A percentile compares a stretch with the other conserved stretches of the same genome.
phyloP scores from a whole-genome alignment of 176 grass and related monocot species.

The Eragrostis curvula region DNA sequence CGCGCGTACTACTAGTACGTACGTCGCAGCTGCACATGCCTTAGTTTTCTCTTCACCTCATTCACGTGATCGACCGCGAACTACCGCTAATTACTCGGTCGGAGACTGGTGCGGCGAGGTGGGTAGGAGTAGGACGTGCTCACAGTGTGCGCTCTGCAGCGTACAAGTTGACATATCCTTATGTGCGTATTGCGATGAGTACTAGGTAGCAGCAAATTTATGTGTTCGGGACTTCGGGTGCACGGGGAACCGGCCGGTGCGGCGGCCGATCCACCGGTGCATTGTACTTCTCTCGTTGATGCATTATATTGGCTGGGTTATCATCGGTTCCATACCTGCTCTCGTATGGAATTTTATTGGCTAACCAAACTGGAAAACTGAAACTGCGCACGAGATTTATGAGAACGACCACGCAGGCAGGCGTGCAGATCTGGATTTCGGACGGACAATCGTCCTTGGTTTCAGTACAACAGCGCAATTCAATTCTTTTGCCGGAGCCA shows the following conservation, averaged over 20 bases:
- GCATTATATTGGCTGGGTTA: background rate
- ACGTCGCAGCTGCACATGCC: background rate
- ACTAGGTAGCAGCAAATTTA: background rate
- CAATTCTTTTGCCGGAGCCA: constrained; percentile 28
- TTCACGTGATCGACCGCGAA: constrained; percentile 22
- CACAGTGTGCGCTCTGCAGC: background rate
- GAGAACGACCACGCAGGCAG: too few species aligned
- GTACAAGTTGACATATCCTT: background rate
- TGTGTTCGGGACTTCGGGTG: background rate
- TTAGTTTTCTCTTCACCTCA: background rate
- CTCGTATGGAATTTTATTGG: background rate
- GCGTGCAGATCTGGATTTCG: constrained; percentile 9
- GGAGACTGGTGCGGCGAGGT: background rate
- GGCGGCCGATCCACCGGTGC: background rate
- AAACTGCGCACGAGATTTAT: background rate
- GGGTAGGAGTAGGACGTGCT: background rate
- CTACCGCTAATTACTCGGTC: constrained; percentile 21
- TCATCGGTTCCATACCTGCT: background rate
- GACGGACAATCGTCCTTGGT: constrained; percentile 33
- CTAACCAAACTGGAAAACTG: background rate
- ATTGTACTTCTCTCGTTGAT: background rate
- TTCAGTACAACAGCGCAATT: constrained; percentile 41
- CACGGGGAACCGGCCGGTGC: constrained; percentile 10
- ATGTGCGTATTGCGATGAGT: background rate
- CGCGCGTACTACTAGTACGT: background rate